Conservation (phyloP, 2,329 filamentous ascomycete genomes). For the Aspergillus luchuensis region DNA sequence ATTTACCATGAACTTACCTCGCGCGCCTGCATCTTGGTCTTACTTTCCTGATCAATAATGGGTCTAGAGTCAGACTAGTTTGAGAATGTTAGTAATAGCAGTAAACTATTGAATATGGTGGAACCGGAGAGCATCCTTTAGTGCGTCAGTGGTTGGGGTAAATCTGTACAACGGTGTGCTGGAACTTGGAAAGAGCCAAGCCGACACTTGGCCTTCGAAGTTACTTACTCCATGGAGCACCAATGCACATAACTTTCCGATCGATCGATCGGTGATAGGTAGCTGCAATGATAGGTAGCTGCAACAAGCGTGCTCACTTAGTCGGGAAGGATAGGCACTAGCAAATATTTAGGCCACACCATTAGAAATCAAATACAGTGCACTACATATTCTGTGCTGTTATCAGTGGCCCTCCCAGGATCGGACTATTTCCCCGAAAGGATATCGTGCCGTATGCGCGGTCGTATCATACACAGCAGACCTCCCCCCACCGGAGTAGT, state of each 20-base stretch:
- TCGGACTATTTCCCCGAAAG: constrained; percentile 16
- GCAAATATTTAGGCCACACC: not conserved
- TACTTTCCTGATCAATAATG: not conserved
- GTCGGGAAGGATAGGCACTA: not conserved
- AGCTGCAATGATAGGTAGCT: constrained; percentile 6
- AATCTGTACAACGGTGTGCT: constrained; percentile 6
- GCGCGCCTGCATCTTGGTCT: not conserved
- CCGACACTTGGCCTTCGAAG: not conserved
- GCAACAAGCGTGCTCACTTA: constrained; percentile 1
- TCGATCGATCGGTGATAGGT: constrained; percentile 14
- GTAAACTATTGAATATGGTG: constrained; percentile 12
- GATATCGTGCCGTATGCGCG: constrained; percentile 10
- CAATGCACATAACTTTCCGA: constrained; percentile 11
- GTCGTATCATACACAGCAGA: constrained; percentile 5
- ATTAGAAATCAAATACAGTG: not conserved
- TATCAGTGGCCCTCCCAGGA: constrained; percentile 2
- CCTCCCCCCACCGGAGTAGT: constrained; percentile 3
- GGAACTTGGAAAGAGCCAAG: constrained; percentile 3
- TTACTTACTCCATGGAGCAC: constrained; percentile 5
- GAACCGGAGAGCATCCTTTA: constrained; percentile 1
- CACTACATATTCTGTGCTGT: not conserved
- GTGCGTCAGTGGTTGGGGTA: not conserved
- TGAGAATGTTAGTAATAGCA: not conserved
- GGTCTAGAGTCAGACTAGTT: not conserved
- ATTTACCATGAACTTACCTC: no score